Conservation (phyloP, 441 rosid species). For the Gossypium trilobum region DNA sequence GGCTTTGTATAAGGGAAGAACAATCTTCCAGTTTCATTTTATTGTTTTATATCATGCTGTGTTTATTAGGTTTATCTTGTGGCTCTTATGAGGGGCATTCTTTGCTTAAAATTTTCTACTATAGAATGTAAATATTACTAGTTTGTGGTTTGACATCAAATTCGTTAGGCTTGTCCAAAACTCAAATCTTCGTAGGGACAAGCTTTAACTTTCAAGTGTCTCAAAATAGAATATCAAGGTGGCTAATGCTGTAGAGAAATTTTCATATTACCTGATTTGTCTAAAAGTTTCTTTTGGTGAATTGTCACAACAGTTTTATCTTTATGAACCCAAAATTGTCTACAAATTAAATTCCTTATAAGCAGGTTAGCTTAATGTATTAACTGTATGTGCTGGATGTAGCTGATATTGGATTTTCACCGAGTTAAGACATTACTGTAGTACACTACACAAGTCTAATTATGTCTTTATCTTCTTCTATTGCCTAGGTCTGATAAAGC, state of each 20-base stretch:
- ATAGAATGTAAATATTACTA: background rate
- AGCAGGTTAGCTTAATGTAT: background rate
- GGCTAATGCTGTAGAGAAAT: background rate
- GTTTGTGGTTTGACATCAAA: background rate
- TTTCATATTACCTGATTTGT: background rate
- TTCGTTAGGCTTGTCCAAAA: background rate
- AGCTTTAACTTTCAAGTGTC: background rate
- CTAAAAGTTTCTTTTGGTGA: background rate
- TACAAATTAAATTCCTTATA: background rate
- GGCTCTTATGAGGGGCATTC: background rate
- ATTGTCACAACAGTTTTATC: background rate
- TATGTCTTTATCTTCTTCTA: constrained; percentile 1
- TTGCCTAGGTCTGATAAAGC: constrained; percentile 71
- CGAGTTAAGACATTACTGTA: background rate
- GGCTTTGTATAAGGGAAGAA: constrained; percentile 11
- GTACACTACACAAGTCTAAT: background rate
- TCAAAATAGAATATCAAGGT: background rate
- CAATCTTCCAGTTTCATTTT: constrained; percentile 4
- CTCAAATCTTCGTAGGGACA: background rate
- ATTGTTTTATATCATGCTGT: constrained; percentile 3
- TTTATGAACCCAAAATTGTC: background rate
- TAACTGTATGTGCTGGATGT: background rate
- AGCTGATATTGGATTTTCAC: background rate
- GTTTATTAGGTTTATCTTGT: background rate
- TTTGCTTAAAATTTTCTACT: background rate